phyloP scores from a whole-genome alignment of 495 filamentous ascomycete genomes.

The Lepidopterella palustris region DNA sequence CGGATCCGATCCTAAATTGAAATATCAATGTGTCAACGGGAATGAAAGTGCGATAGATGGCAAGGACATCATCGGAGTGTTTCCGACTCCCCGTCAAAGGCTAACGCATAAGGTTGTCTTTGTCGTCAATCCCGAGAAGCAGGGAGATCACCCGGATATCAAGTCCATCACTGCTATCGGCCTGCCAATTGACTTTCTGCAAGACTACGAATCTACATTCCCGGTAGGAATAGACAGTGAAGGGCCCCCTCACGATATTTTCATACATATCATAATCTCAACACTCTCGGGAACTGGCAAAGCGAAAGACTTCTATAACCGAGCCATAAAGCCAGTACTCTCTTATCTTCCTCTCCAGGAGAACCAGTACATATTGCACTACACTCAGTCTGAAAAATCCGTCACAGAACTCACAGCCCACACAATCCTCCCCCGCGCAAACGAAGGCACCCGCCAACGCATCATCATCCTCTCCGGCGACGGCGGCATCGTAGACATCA shows the following conservation, averaged over 20 bases:
- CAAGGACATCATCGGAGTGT: background rate
- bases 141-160: background rate
- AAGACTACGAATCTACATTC: conserved; percentile 12
- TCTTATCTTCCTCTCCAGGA: conserved; percentile 36
- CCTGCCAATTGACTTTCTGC: conserved; percentile 14
- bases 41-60: background rate
- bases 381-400: conserved; percentile 52
- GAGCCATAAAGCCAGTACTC: conserved; percentile 54
- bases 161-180: conserved; percentile 11
- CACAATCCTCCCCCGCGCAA: conserved; percentile 44
- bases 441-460: conserved; percentile 46
- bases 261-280: conserved; percentile 60
- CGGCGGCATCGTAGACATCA: conserved; percentile 69
- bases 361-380: conserved; percentile 43
- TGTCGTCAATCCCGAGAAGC: background rate
- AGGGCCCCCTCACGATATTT: background rate
- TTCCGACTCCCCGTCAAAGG: background rate
- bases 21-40: background rate
- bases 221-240: too few relatives aligned
- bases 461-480: conserved; percentile 80
- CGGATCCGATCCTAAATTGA: background rate
- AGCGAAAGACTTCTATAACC: conserved; percentile 51
- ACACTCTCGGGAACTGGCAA: conserved; percentile 61
- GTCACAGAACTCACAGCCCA: conserved; percentile 54
- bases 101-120: background rate